Percentiles rank a stretch among this genome's conserved stretches.
phyloP scores from a whole-genome alignment of 2,329 filamentous ascomycete genomes.

The Ceratocystiopsis sp. region DNA sequence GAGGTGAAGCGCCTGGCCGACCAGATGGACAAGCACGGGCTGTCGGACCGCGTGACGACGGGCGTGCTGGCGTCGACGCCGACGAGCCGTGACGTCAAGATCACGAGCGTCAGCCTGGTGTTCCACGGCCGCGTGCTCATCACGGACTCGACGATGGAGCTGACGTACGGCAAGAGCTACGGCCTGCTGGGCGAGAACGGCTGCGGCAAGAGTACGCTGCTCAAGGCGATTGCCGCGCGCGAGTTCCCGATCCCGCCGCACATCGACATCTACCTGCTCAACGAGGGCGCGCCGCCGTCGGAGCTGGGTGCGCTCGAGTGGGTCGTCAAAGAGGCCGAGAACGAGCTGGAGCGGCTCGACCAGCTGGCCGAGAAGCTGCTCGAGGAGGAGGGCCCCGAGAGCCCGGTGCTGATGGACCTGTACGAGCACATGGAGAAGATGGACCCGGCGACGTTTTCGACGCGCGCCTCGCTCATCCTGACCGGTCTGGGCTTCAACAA shows the following conservation, averaged over 20 bases:
- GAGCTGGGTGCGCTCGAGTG: conserved; percentile 89
- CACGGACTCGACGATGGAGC: conserved; percentile 81
- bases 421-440: conserved; percentile 99
- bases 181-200: conserved; percentile 96
- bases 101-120: conserved; percentile 79
- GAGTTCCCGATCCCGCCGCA: conserved; percentile 94
- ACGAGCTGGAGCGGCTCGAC: conserved; percentile 81
- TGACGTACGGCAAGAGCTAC: conserved; percentile 85
- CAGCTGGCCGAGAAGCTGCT: conserved; percentile 76
- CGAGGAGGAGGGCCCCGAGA: conserved; percentile 83
- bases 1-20: conserved; percentile 75
- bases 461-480: conserved; percentile 86
- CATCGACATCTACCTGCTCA: conserved; percentile 94
- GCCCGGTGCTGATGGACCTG: conserved; percentile 75
- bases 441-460: conserved; percentile 94
- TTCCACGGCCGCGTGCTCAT: conserved; percentile 97
- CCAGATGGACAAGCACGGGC: conserved; percentile 89
- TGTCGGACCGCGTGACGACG: conserved; percentile 95
- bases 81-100: conserved; percentile 88
- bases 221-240: conserved; percentile 85
- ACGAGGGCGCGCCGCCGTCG: conserved; percentile 82
- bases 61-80: conserved; percentile 79
- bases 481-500: conserved; percentile 99
- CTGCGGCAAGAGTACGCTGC: conserved; percentile 93
- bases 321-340: conserved; percentile 89